Conservation (phyloP, 164 flowering plant species). For the Umbellularia californica region DNA sequence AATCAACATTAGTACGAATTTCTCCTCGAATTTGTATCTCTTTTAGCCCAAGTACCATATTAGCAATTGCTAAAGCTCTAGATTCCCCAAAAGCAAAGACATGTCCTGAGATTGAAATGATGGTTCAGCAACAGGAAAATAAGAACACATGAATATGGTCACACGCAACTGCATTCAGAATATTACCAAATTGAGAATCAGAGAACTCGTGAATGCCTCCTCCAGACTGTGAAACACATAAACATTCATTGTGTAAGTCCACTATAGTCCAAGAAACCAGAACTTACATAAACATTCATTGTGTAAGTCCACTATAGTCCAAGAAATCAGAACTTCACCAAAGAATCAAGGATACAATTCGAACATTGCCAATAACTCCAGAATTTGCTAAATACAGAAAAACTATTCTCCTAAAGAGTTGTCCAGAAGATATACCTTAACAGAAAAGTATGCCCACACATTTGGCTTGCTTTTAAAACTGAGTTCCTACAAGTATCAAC, state of each 20-base stretch:
- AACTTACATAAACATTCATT: slow-evolving; percentile 2
- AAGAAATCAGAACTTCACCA: not conserved
- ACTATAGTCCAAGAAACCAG: not conserved
- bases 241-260: slow-evolving; percentile 7
- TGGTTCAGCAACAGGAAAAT: not conserved
- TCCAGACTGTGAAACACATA: slow-evolving; percentile 73
- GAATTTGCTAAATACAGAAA: no score
- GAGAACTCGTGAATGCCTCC: slow-evolving; percentile 99
- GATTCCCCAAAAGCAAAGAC: slow-evolving; percentile 99
- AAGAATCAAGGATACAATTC: not conserved
- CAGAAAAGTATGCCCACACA: slow-evolving; percentile 99
- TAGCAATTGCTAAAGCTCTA: slow-evolving; percentile 91
- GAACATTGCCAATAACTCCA: no score
- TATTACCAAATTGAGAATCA: slow-evolving; percentile 98
- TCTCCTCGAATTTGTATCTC: slow-evolving; percentile 99
- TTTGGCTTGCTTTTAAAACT: slow-evolving; percentile 99
- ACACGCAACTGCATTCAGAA: not conserved
- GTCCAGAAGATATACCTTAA: slow-evolving; percentile 56
- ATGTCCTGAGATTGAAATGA: slow-evolving; percentile 60
- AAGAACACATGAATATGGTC: not conserved
- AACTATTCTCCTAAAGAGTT: slow-evolving; percentile 3
- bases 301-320: slow-evolving; percentile 5
- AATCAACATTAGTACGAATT: slow-evolving; percentile 97
- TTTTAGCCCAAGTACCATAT: slow-evolving; percentile 98
- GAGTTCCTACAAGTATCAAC: slow-evolving; percentile 58